Base-by-base conservation (phyloP, 352 stramenopile genomes). In the Globisporangium perplexum region DNA sequence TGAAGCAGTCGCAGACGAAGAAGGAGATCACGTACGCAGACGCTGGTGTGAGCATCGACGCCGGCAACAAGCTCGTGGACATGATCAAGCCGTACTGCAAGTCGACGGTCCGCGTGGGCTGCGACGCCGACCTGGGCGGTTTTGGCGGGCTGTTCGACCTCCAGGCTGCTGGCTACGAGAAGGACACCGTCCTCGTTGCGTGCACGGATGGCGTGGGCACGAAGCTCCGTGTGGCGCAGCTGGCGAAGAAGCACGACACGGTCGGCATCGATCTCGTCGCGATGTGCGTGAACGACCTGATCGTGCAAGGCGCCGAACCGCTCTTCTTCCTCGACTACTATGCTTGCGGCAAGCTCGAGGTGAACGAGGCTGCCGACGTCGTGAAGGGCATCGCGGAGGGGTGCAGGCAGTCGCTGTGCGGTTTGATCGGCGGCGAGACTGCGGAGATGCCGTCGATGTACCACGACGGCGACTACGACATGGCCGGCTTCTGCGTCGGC, bases 271-370 rank as follows among this genome's bases (percentile, higher is more conserved):
- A 99, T 77, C 88, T 99, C 33, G 96, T 99, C 31, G 96, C 97
- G 41, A 99, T 99, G 97, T 99, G 96, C 63, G 97, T 99, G 44
- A 99, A 99, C 77, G 97, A 99, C 68, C 76, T 99, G 33, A 97
- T 99, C 62, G 95, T 99, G n/a, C 92, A 97, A 56, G 97, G 96
- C 58, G 97, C 96, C n/a, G 95, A 99, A 60, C 97, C 97, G 22
- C 74, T 99, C 12, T 99, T 99, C 83, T 99, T 99, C 77, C 72
- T 99, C 10, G 97, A 99, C 77, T 99, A 99, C 79, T 99, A 98
- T 87, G 96, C 97, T 54, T 98, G 93, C 35, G 96, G 96, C 38
- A 96, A 97, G 66, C 83, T 99, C 15, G 89, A 98, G 50, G 85
- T 98, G 8, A 62, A 97, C 47, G 93, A 97, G 62, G 96, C 96